These are phyloP conservation scores for Nematodospora valgi DNA, from an alignment of 805 yeast genomes.

Conservation along the genomic window DNA sequence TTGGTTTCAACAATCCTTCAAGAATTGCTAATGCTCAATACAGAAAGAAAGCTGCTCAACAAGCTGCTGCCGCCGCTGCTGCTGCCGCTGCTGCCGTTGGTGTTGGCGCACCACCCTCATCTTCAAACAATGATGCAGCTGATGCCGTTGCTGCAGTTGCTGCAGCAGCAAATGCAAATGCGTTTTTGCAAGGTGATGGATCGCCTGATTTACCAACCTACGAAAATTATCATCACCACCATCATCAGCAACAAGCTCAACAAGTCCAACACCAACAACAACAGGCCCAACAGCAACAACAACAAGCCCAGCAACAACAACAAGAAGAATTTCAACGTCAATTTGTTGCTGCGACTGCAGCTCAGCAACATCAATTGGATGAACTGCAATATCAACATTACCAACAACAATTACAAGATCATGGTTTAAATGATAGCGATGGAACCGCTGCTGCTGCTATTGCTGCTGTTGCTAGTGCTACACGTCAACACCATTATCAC, in stretches of 20 bases:
- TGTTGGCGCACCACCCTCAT: neutral
- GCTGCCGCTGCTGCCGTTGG: slow-evolving; percentile 3
- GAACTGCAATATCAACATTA: slow-evolving; percentile 24
- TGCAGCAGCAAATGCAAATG: slow-evolving; percentile 17
- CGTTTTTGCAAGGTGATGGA: slow-evolving; percentile 20
- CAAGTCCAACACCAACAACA: slow-evolving; percentile 8
- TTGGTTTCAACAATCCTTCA: slow-evolving; percentile 9
- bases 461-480: slow-evolving; percentile 45
- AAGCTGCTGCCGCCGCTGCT: slow-evolving; percentile 8
- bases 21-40: slow-evolving; percentile 8
- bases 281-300: slow-evolving; percentile 14
- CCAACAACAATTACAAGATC: slow-evolving; percentile 26
- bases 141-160: slow-evolving; percentile 12
- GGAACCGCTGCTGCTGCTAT: slow-evolving; percentile 19
- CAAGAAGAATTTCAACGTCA: slow-evolving; percentile 23
- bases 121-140: slow-evolving; percentile 1
- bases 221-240: slow-evolving; percentile 9
- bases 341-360: slow-evolving; percentile 24
- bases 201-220: slow-evolving; percentile 14
- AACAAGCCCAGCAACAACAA: slow-evolving; percentile 22
- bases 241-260: slow-evolving; percentile 9
- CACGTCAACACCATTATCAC: slow-evolving; percentile 23
- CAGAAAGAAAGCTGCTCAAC: slow-evolving; percentile 7
- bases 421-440: slow-evolving; percentile 13
- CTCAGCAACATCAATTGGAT: slow-evolving; percentile 21